Percentiles rank a stretch among this genome's conserved stretches.
Conservation (phyloP, 345 rosid species). For the Psidium friedrichsthalianum region DNA sequence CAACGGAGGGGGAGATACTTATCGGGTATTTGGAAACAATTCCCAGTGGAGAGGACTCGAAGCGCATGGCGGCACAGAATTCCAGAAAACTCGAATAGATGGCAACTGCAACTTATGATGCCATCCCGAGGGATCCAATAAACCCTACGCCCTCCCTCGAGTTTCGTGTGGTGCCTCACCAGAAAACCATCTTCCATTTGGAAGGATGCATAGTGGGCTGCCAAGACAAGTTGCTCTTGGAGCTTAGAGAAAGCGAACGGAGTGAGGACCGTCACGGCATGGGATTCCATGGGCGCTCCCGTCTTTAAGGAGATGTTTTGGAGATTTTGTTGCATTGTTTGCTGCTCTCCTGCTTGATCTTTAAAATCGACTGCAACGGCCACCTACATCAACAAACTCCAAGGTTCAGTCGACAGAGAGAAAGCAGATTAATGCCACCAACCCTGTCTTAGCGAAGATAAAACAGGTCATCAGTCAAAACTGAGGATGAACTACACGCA, state of each 20-base stretch:
- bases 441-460: not conserved
- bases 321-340: slow-evolving; percentile 91
- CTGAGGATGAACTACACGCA: not conserved
- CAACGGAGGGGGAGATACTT: slow-evolving; percentile 80
- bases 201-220: slow-evolving; percentile 91
- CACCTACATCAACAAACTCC: slow-evolving; percentile 31
- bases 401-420: not conserved
- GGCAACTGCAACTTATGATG: slow-evolving; percentile 89
- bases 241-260: slow-evolving; percentile 94
- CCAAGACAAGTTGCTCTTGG: slow-evolving; percentile 92
- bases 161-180: slow-evolving; percentile 89
- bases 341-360: slow-evolving; percentile 97
- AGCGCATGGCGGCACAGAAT: slow-evolving; percentile 89
- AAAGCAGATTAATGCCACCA: not conserved
- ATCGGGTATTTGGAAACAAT: slow-evolving; percentile 91
- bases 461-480: not conserved
- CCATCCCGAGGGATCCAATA: slow-evolving; percentile 87
- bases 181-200: slow-evolving; percentile 76
- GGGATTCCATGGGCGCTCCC: slow-evolving; percentile 94
- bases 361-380: slow-evolving; percentile 81
- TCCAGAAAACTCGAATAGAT: slow-evolving; percentile 91
- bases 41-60: slow-evolving; percentile 82
- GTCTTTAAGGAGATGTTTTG: slow-evolving; percentile 83
- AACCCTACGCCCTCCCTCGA: slow-evolving; percentile 86
- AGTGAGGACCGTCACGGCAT: slow-evolving; percentile 77